Percentiles rank a stretch among this genome's conserved stretches.
These are phyloP conservation scores for Fusarium redolens DNA, from an alignment of 2,329 filamentous ascomycete genomes.

Conservation along the genomic window DNA sequence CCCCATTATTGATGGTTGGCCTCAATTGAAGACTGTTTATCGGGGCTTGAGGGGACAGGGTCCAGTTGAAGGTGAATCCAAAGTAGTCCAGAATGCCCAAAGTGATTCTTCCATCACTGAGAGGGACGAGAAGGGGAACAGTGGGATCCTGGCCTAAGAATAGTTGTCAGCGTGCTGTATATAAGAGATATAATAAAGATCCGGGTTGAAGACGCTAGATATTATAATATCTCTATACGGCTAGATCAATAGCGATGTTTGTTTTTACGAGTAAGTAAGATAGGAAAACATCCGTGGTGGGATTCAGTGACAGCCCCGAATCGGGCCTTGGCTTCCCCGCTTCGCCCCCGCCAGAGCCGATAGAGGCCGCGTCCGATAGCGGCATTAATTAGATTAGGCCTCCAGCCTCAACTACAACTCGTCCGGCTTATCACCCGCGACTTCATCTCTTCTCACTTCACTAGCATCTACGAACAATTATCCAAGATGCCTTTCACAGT, in stretches of 20 bases:
- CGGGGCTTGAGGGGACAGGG: not conserved
- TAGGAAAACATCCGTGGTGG: not conserved
- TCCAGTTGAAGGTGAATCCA: not conserved
- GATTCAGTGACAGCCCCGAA: not conserved
- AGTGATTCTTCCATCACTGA: slow-evolving; percentile 3
- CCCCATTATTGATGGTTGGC: slow-evolving; percentile 60
- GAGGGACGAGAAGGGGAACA: not conserved
- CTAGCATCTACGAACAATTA: accelerated
- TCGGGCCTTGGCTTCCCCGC: not conserved
- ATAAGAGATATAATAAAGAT: too few relatives aligned
- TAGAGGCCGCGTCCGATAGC: not conserved
- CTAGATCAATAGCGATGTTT: too few relatives aligned
- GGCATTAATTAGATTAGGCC: not conserved
- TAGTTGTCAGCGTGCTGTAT: too few relatives aligned
- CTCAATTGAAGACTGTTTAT: slow-evolving; percentile 31
- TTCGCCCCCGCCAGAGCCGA: not conserved
- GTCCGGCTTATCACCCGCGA: not conserved
- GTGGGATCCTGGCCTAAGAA: not conserved
- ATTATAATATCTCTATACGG: too few relatives aligned
- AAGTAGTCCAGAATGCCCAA: not conserved
- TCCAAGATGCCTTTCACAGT: slow-evolving; percentile 40
- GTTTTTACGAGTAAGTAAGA: not conserved
- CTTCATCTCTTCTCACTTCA: too few relatives aligned
- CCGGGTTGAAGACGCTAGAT: too few relatives aligned
- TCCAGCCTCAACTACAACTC: not conserved